phyloP scores from a whole-genome alignment of 2,329 filamentous ascomycete genomes.

The Aspergillus felis region DNA sequence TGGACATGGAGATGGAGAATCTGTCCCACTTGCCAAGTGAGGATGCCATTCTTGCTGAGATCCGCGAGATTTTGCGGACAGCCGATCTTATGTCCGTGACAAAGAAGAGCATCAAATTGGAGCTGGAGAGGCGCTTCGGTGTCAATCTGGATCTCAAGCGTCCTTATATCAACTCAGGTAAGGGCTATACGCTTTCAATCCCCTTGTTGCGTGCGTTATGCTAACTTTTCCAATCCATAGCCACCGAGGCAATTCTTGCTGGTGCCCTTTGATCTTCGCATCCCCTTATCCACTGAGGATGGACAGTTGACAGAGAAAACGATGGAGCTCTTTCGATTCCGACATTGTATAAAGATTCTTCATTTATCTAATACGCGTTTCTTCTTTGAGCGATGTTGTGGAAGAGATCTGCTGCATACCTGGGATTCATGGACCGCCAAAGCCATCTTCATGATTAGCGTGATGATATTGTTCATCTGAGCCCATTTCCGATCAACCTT shows the following conservation, averaged over 20 bases:
- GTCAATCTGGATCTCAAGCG: slow-evolving; percentile 81
- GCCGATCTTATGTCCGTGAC: slow-evolving; percentile 97
- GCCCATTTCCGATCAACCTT: neutral
- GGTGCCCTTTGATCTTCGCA: slow-evolving; percentile 58
- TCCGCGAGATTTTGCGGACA: slow-evolving; percentile 84
- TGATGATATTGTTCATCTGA: neutral
- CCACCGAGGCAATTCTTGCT: slow-evolving; percentile 74
- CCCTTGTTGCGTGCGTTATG: neutral
- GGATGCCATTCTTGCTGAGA: slow-evolving; percentile 86
- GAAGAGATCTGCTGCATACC: neutral
- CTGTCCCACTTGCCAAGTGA: slow-evolving; percentile 76
- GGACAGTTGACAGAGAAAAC: neutral
- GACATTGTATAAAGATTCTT: neutral
- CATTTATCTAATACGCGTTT: neutral
- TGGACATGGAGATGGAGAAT: slow-evolving; percentile 71
- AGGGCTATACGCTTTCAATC: slow-evolving; percentile 37
- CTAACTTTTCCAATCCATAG: slow-evolving; percentile 37
- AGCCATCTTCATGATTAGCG: neutral
- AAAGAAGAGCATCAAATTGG: slow-evolving; percentile 95
- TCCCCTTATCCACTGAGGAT: neutral
- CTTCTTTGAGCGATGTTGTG: neutral
- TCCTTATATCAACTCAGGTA: slow-evolving; percentile 90
- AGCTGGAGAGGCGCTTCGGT: slow-evolving; percentile 86
- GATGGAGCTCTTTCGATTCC: neutral
- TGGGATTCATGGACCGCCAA: neutral